Evolutionary conservation across 164 flowering plant genomes (phyloP), one percentile per base, ranked within the genome.

Genomic region (Vitis amurensis): DNA sequence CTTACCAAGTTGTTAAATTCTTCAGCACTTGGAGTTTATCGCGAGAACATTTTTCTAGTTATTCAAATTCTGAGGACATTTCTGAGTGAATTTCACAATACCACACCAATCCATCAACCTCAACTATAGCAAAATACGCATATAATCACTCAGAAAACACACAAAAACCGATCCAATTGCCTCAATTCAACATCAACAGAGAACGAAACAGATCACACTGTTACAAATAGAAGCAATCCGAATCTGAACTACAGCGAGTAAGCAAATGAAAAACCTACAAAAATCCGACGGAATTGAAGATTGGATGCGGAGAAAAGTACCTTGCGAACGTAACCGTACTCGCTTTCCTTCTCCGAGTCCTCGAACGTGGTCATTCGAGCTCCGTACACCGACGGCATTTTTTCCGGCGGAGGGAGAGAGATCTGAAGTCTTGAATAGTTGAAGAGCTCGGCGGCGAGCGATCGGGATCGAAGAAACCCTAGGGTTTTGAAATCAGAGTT

Each of bases 281-380:
- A 37, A 37, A 37, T 37, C 44, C 27, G 15, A 50, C 50, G 15
- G 59, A 59, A 72, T 37, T 16, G 68, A 9, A 37, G 44, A 37
- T 37, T 37, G 7, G 7, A 37, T 37, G 44, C 44, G 44, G 44
- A 37, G 59, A 61, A 50, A 48, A 10, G 47, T 11, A 92, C 97
- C 97, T 92, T 92, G 30, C 97, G 95, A 59, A 92, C 93, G 68
- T 92, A 92, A 5, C 97, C 97, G 56, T 86, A 95, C 85, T 95
- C 99, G 86, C 98, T 93, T 81, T 95, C 99, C 89, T 88, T 92
- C 87, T 95, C 98, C n/a, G 89, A 70, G 63, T 95, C 99, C 77
- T 95, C 99, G 63, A 93, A 93, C 4, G 98, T 93, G 13, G 99
- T 95, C 79, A 95, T 10, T 5, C 94, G 90, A 62, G 83, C 88